phyloP scores from a whole-genome alignment of 805 yeast species.

The Pichia rugopelliculosa region DNA sequence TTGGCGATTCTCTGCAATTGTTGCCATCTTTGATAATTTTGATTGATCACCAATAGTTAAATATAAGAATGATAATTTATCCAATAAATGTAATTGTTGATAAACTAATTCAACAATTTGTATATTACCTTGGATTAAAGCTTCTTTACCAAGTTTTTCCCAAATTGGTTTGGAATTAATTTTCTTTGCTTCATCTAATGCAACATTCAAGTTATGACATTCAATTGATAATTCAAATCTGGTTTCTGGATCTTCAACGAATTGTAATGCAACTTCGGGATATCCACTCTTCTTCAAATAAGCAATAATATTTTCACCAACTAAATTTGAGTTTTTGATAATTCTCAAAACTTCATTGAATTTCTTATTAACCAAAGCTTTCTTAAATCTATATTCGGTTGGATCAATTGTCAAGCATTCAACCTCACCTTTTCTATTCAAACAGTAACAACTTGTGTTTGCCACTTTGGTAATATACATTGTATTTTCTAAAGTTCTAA shows the following conservation, averaged over 20 bases:
- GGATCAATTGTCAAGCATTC: constrained; percentile 81
- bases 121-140: constrained; percentile 82
- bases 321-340: constrained; percentile 81
- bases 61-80: constrained; percentile 84
- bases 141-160: constrained; percentile 80
- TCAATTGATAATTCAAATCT: constrained; percentile 93
- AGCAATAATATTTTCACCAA: constrained; percentile 95
- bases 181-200: constrained; percentile 79
- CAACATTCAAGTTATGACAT: constrained; percentile 81
- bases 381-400: constrained; percentile 94
- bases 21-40: constrained; percentile 76
- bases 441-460: constrained; percentile 67
- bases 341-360: constrained; percentile 87
- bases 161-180: constrained; percentile 64
- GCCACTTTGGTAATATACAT: constrained; percentile 69
- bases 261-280: constrained; percentile 95
- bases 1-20: constrained; percentile 82
- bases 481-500: constrained; percentile 85
- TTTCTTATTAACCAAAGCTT: constrained; percentile 82
- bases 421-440: constrained; percentile 80
- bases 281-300: constrained; percentile 91
- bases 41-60: constrained; percentile 72
- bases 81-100: constrained; percentile 81
- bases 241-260: constrained; percentile 93
- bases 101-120: constrained; percentile 79